A percentile compares a stretch with the other conserved stretches of the same genome.
Conservation (phyloP, 225 moss, liverwort and hornwort species). For the Sphagnum contortum region DNA sequence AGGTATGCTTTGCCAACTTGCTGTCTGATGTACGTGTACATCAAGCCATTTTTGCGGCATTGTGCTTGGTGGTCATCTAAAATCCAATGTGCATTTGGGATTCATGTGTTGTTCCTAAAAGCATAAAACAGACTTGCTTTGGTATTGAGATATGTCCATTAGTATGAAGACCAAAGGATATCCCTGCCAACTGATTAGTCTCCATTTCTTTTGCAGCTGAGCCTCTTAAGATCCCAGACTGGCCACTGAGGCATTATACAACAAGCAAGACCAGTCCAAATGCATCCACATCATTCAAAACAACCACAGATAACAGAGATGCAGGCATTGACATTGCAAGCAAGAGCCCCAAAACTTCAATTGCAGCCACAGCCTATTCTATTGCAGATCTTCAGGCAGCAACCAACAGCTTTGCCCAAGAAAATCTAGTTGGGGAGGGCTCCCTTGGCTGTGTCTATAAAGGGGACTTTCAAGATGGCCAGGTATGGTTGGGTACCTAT, state of each 20-base stretch:
- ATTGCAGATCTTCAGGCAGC: conserved; percentile 72
- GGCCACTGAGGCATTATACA: too few species aligned
- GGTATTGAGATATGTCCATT: too few species aligned
- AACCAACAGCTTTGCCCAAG: conserved; percentile 67
- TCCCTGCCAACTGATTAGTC: too few species aligned
- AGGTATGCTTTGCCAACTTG: conserved; percentile 8
- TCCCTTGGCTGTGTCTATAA: conserved; percentile 65
- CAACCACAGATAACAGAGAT: conserved; percentile 21
- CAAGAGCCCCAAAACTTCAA: conserved; percentile 25
- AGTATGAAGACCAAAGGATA: too few species aligned
- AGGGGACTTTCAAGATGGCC: conserved; percentile 44
- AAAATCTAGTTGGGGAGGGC: conserved; percentile 71
- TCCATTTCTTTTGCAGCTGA: too few species aligned
- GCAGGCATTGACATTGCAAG: conserved; percentile 26
- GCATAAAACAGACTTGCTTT: too few species aligned
- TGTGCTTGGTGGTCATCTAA: too few species aligned
- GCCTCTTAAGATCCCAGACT: too few species aligned
- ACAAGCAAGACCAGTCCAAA: neutral
- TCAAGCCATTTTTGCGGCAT: too few species aligned
- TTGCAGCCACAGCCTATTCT: conserved; percentile 50
- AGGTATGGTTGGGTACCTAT: conserved; percentile 20
- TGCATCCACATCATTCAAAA: conserved; percentile 49
- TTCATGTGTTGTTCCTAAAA: too few species aligned
- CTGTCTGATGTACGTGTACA: too few species aligned
- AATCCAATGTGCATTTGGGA: too few species aligned